These are phyloP conservation scores for Candida frijolesensis DNA, from an alignment of 1,139 yeast species.

Conservation along the genomic window DNA sequence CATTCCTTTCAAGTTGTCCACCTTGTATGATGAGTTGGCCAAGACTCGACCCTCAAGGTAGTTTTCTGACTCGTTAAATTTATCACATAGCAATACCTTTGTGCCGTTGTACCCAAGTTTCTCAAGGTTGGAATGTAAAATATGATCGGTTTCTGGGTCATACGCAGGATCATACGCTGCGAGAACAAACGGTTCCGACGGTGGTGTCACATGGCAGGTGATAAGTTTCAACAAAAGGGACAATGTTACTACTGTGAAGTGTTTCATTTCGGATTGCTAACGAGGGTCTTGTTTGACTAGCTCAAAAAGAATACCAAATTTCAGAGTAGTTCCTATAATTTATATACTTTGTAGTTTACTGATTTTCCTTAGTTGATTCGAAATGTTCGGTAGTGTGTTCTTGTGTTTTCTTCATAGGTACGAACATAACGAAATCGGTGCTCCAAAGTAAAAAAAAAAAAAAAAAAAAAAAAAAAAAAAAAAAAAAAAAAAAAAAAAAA, in stretches of 20 bases:
- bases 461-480: no score
- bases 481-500: no score
- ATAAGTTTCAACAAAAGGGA: neutral
- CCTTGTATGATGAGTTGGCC: constrained; percentile 7
- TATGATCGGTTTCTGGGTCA: neutral
- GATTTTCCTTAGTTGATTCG: neutral
- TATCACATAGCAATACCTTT: constrained; percentile 6
- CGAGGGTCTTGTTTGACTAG: neutral
- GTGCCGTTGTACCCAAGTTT: constrained; percentile 4
- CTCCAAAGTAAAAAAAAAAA: no score
- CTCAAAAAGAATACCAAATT: no score
- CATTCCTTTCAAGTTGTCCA: constrained; percentile 1
- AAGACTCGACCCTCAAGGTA: constrained; percentile 10
- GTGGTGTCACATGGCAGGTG: neutral
- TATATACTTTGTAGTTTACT: neutral
- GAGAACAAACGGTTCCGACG: constrained; percentile 11
- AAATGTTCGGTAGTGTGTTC: neutral
- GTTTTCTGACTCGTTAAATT: neutral
- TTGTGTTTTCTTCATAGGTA: neutral
- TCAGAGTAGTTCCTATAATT: neutral
- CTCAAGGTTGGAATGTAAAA: constrained; percentile 6
- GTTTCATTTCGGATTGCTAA: neutral
- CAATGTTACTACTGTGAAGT: neutral
- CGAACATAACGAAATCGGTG: no score
- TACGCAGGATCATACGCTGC: constrained; percentile 10